Conservation (phyloP, 305 asterid species). For the Petunia hybrid region DNA sequence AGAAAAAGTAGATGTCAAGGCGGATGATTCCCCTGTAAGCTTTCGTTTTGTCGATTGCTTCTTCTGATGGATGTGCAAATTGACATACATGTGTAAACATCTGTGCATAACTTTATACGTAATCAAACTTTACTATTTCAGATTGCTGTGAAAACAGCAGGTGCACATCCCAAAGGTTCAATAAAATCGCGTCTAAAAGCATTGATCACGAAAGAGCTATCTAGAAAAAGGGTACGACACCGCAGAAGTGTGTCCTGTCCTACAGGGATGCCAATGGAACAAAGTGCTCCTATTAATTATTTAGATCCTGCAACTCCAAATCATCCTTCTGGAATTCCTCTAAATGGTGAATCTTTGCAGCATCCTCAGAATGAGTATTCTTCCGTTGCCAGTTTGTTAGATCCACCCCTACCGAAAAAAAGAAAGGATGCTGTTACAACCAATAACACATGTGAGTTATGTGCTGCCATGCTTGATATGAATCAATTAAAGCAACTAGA, state of each 20-base stretch:
- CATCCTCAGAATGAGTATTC: conserved; percentile 33
- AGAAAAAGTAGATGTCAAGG: conserved; percentile 36
- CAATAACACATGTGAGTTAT: conserved; percentile 33
- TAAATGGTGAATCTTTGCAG: neutral
- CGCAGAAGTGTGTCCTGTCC: conserved; percentile 69
- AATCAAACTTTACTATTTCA: conserved; percentile 31
- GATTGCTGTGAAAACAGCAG: conserved; percentile 48
- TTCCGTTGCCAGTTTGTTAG: conserved; percentile 42
- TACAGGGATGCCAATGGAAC: conserved; percentile 33
- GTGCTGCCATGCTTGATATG: conserved; percentile 37
- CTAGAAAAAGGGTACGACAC: conserved; percentile 56
- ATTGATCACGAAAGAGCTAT: conserved; percentile 58
- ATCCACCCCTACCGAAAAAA: conserved; percentile 37
- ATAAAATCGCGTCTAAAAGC: conserved; percentile 71
- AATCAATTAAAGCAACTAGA: conserved; percentile 52
- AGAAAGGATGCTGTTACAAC: conserved; percentile 32
- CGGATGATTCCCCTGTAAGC: conserved; percentile 53
- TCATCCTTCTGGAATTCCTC: neutral
- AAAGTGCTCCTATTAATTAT: conserved; percentile 32
- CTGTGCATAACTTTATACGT: neutral
- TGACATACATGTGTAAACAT: neutral
- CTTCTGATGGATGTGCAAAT: neutral
- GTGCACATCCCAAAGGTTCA: conserved; percentile 55
- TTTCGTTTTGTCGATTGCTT: neutral
- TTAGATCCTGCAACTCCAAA: conserved; percentile 32